Evolutionary conservation across 2,329 filamentous ascomycete genomes (phyloP), one percentile per base, ranked within the genome.

Genomic region (Tolypocladium tropicale): DNA sequence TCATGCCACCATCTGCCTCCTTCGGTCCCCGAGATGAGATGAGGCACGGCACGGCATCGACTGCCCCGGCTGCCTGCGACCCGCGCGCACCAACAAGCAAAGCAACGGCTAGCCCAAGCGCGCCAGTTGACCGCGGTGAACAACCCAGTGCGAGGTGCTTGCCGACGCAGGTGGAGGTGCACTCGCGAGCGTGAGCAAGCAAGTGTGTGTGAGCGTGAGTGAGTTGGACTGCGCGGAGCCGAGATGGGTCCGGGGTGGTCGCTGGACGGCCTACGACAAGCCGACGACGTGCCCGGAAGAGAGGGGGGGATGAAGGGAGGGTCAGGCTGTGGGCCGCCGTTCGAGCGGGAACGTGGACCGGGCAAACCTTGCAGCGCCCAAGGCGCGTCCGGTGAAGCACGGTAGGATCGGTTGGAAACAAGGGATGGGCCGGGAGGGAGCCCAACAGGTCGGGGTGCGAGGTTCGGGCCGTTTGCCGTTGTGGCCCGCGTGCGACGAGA

Each of bases 1-100:
- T 46, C 54, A 52, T 52, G 37, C 36, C 49, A 33, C 50, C 25
- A 48, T 30, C 37, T 32, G 54, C 54, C 54, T 30, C 49, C 54
- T 53, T 52, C 49, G 34, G 51, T 46, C 50, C 36, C 36, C 54
- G 28, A 21, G 34, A 43, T 28, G 43, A 46, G 49, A 33, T 18
- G 36, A 52, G 23, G 34, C 50, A 34, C 48, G 37, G 50, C 39
- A 48, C 54, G 23, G 36, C 51, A 53, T 53, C 25, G 51, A 39
- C 36, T 39, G 50, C 33, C 51, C n/a, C 51, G 33, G 51, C 46
- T 32, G 34, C 51, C 46, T 33, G 28, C 46, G 28, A 46, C 12
- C n/a, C n/a, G 32, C 36, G 34, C 25, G 51, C 33, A 41, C 34
- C 12, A 53, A 37, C 4, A 41, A 37, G 51, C 32, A 32, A 50